These are phyloP conservation scores for Melocanna baccifera DNA, from an alignment of 176 grass and related monocot species.

Conservation along the genomic window DNA sequence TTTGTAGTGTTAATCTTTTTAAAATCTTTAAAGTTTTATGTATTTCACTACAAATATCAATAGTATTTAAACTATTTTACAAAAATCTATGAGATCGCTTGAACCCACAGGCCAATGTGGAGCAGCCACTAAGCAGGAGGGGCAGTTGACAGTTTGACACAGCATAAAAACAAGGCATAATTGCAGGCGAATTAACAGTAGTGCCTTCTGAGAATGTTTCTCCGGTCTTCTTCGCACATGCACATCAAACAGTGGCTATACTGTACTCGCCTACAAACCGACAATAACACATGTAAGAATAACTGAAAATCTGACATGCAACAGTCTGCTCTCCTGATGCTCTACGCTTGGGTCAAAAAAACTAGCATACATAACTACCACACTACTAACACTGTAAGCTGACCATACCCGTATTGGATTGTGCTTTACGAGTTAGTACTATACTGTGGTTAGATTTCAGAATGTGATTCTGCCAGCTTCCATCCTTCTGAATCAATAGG, in stretches of 20 bases:
- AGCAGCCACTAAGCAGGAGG: too few relatives aligned
- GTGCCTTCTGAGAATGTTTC: not conserved
- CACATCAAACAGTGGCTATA: not conserved
- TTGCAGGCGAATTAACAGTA: constrained; percentile 20
- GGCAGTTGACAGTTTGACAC: too few relatives aligned
- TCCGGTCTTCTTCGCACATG: not conserved
- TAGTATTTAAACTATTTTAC: too few relatives aligned
- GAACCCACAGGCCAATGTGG: too few relatives aligned
- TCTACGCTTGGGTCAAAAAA: not conserved
- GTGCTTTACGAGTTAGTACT: not conserved
- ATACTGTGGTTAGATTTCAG: not conserved
- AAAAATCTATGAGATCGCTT: too few relatives aligned
- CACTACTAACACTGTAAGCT: too few relatives aligned
- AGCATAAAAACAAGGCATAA: not conserved
- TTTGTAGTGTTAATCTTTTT: too few relatives aligned
- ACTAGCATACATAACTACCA: not conserved
- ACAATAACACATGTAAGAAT: not conserved
- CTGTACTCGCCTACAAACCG: not conserved
- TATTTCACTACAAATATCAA: too few relatives aligned
- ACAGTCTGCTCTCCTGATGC: not conserved
- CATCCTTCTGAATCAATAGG: not conserved
- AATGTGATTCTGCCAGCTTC: not conserved
- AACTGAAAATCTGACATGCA: not conserved
- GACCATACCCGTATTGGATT: not conserved
- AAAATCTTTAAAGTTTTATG: too few relatives aligned